Base-by-base conservation (phyloP, 257 asterid genomes). In the Prunella vulgaris region DNA sequence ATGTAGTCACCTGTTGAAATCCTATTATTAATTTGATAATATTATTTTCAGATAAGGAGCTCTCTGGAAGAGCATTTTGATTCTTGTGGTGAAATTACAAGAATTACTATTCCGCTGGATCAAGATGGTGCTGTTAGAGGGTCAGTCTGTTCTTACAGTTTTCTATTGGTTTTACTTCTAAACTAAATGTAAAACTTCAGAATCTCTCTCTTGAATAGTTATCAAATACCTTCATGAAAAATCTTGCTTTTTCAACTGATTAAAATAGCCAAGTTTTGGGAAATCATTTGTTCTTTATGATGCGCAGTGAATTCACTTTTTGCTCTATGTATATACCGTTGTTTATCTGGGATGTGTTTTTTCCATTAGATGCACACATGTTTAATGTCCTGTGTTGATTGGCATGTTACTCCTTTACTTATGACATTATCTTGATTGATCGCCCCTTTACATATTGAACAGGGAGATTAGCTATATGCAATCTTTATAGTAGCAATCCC, bases 21-120 rank as follows among this genome's bases (percentile, higher is more conserved):
- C 5, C 13, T 14, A 10, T 3, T 15, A 20, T 30, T 53, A 37
- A 17, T 10, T 13, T 10, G n/a, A 22, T 3, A 10, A 30, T 22
- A 66, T 48, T 18, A 48, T 4, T 54, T 71, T 38, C 93, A 93
- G 98, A 78, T 82, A 51, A 90, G 81, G 83, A 83, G 73, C 66
- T 78, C 86, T 22, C 77, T 93, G 53, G 77, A 85, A 66, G 88
- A 81, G 46, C 91, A 82, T 81, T 93, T 93, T 79, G 83, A 80
- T 22, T 70, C 83, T 60, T 93, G 97, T 76, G 98, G 98, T 27
- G 92, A 86, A 71, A 85, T 93, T 52, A 68, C 80, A 33, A 82
- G 87, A 70, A 74, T 87, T 32, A 80, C 90, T 42, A 46, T 86
- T 75, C 97, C 96, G 0, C 79, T 18, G 53, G 95, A 75, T 75